These are phyloP conservation scores for Penicillium egyptiacum DNA, from an alignment of 495 filamentous ascomycete genomes.

Conservation along the genomic window DNA sequence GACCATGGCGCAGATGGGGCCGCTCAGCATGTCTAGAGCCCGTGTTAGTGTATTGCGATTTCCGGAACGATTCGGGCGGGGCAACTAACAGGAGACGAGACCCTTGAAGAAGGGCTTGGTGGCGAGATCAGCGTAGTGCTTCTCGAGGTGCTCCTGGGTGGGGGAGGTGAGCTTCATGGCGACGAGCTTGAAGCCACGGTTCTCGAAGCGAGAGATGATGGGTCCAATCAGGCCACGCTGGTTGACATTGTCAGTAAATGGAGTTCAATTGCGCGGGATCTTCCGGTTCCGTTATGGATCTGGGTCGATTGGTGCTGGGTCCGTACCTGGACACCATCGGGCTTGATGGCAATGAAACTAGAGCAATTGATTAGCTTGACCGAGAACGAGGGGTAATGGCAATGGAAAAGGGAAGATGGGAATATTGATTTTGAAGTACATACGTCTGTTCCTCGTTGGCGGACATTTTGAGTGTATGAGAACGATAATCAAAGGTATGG, in stretches of 20 bases:
- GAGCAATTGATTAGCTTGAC: conserved; percentile 48
- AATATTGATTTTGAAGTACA: conserved; percentile 36
- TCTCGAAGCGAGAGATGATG: conserved; percentile 97
- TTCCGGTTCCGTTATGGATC: not conserved
- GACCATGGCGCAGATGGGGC: conserved; percentile 97
- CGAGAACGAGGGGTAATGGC: conserved; percentile 27
- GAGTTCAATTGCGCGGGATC: conserved; percentile 18
- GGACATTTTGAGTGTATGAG: conserved; percentile 67
- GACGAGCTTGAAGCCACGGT: conserved; percentile 94
- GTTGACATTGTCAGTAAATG: conserved; percentile 25
- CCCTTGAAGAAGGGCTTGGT: conserved; percentile 96
- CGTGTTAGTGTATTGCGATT: conserved; percentile 14
- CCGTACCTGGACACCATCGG: conserved; percentile 95
- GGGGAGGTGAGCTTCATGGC: conserved; percentile 93
- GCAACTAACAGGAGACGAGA: conserved; percentile 74
- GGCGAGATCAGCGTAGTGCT: conserved; percentile 92
- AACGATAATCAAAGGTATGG: conserved; percentile 30
- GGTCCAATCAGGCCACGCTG: conserved; percentile 94
- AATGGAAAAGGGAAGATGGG: conserved; percentile 10
- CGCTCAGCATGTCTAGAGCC: conserved; percentile 84
- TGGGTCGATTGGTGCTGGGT: conserved; percentile 8
- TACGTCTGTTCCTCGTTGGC: conserved; percentile 81
- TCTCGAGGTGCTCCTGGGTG: conserved; percentile 89
- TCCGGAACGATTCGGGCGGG: conserved; percentile 2
- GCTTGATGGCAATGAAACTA: conserved; percentile 99